Conservation (phyloP, 2,329 filamentous ascomycete genomes). For the Clarireedia monteithiana region DNA sequence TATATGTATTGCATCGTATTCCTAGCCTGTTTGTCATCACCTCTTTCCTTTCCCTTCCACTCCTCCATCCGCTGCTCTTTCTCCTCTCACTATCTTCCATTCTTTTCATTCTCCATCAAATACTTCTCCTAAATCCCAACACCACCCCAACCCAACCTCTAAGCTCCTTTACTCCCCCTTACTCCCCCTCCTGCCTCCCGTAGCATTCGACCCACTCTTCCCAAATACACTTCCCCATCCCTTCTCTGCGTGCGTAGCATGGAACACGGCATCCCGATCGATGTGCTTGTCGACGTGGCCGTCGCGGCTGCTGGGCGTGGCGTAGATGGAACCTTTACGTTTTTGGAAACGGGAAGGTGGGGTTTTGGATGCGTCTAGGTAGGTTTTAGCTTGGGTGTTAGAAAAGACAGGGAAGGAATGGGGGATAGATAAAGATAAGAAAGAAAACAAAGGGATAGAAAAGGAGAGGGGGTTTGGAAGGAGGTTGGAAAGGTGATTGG, state of each 20-base stretch:
- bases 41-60: neutral
- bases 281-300: conserved; percentile 55
- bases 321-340: conserved; percentile 60
- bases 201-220: neutral
- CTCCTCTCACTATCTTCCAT: neutral
- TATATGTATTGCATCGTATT: neutral
- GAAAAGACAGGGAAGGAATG: neutral
- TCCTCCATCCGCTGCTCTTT: neutral
- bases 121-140: neutral
- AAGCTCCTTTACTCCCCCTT: neutral
- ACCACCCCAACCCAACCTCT: neutral
- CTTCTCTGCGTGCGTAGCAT: conserved; percentile 50
- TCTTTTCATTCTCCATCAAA: neutral
- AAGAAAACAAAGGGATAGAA: neutral
- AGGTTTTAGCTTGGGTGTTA: neutral
- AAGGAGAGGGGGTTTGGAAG: neutral
- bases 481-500: neutral
- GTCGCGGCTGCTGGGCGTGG: conserved; percentile 56
- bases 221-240: conserved; percentile 7
- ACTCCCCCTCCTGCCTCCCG: conserved; percentile 5
- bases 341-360: conserved; percentile 50
- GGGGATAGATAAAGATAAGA: neutral
- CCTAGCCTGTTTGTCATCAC: neutral
- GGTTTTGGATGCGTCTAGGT: conserved; percentile 6
- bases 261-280: conserved; percentile 44